Percentiles rank a stretch among this genome's conserved stretches.
phyloP scores from a whole-genome alignment of 805 yeast species.

The Naumovozyma castellii region DNA sequence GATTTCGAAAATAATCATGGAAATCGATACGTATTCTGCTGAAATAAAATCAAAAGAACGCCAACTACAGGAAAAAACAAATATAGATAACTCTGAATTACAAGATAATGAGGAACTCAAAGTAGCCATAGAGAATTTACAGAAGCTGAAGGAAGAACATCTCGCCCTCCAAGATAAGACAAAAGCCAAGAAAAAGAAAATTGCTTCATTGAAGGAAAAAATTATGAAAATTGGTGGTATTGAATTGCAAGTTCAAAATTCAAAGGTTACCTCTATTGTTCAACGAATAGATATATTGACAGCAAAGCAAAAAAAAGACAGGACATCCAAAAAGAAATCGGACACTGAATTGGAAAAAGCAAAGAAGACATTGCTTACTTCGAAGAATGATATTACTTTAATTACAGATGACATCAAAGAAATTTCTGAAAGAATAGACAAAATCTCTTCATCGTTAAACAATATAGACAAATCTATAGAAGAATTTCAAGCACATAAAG shows the following conservation, averaged over 20 bases:
- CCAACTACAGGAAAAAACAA: slow-evolving; percentile 33
- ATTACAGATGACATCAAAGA: slow-evolving; percentile 27
- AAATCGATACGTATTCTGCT: slow-evolving; percentile 48
- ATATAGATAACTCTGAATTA: slow-evolving; percentile 11
- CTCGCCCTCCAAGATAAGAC: slow-evolving; percentile 44
- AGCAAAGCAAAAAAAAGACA: slow-evolving; percentile 49
- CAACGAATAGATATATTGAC: slow-evolving; percentile 54
- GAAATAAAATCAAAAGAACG: slow-evolving; percentile 42
- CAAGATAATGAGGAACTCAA: slow-evolving; percentile 29
- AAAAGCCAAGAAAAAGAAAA: slow-evolving; percentile 39
- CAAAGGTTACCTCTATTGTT: slow-evolving; percentile 67
- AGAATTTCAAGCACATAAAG: slow-evolving; percentile 35
- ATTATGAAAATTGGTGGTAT: slow-evolving; percentile 92
- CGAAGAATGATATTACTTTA: slow-evolving; percentile 40
- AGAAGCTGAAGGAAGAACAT: slow-evolving; percentile 34
- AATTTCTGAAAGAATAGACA: slow-evolving; percentile 23
- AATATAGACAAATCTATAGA: slow-evolving; percentile 24
- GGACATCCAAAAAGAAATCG: slow-evolving; percentile 47
- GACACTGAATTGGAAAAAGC: slow-evolving; percentile 55
- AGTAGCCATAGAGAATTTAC: slow-evolving; percentile 16
- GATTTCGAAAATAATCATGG: slow-evolving; percentile 50
- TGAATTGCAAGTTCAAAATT: slow-evolving; percentile 63
- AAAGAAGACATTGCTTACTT: slow-evolving; percentile 37
- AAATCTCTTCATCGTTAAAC: slow-evolving; percentile 30
- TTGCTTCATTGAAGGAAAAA: slow-evolving; percentile 56